phyloP scores from a whole-genome alignment of 116 monocot species.

The Posidonia oceanica region DNA sequence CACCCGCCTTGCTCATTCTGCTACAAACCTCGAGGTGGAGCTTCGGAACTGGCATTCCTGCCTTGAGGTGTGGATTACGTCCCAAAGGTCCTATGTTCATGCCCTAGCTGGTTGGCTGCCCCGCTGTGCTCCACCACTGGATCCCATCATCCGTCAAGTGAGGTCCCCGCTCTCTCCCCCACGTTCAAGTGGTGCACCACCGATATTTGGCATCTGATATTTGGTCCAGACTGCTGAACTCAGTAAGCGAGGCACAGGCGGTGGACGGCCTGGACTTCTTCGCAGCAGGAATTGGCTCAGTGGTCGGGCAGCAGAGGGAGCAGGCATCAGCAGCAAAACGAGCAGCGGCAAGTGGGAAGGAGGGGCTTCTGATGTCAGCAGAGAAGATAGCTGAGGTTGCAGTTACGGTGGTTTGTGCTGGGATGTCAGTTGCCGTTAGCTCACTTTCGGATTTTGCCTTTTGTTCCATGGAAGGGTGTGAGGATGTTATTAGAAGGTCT shows the following conservation, averaged over 20 bases:
- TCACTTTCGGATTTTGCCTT: slow-evolving; percentile 53
- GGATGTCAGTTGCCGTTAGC: slow-evolving; percentile 65
- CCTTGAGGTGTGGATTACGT: slow-evolving; percentile 39
- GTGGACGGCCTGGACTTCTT: slow-evolving; percentile 87
- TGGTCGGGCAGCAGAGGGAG: slow-evolving; percentile 27
- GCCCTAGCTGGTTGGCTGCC: slow-evolving; percentile 46
- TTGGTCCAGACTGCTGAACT: slow-evolving; percentile 54
- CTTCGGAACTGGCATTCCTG: slow-evolving; percentile 52
- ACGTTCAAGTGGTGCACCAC: slow-evolving; percentile 18
- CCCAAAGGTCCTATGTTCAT: slow-evolving; percentile 43
- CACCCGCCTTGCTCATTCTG: slow-evolving; percentile 12
- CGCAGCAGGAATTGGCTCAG: slow-evolving; percentile 72
- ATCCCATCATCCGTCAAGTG: background rate
- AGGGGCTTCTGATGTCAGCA: background rate
- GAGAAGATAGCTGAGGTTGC: slow-evolving; percentile 51
- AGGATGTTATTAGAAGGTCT: slow-evolving; percentile 11
- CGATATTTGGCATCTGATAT: slow-evolving; percentile 32
- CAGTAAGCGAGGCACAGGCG: slow-evolving; percentile 49
- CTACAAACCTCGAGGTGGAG: slow-evolving; percentile 42
- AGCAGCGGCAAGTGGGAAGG: slow-evolving; percentile 5
- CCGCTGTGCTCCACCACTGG: slow-evolving; percentile 14
- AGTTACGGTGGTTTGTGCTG: slow-evolving; percentile 68
- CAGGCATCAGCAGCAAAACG: slow-evolving; percentile 10
- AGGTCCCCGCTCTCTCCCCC: slow-evolving; percentile 10
- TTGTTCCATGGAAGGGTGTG: slow-evolving; percentile 49